phyloP scores from a whole-genome alignment of 805 yeast genomes.

The Candida loeiensis region DNA sequence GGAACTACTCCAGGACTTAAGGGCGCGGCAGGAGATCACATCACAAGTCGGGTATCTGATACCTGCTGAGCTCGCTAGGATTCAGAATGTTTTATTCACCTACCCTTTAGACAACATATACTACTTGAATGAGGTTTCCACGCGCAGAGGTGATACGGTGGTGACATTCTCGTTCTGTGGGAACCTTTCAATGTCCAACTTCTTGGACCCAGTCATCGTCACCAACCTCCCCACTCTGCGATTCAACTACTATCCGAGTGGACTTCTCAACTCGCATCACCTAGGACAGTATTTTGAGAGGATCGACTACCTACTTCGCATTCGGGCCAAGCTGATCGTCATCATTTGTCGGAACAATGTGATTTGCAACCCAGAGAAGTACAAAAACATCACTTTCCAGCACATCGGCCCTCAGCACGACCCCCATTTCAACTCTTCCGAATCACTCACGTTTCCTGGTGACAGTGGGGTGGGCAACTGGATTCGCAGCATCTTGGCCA shows the following conservation, averaged over 20 bases:
- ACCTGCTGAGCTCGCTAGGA: constrained; percentile 9
- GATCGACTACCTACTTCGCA: constrained; percentile 15
- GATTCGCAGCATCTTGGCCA: constrained; percentile 13
- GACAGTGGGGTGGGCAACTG: constrained; percentile 17
- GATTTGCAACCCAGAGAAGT: constrained; percentile 11
- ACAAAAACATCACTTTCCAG: constrained; percentile 15
- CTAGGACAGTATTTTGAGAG: constrained; percentile 16
- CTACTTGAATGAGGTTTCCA: constrained; percentile 20
- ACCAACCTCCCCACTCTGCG: constrained; percentile 7
- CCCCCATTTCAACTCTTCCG: constrained; percentile 9
- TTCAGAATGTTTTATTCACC: constrained; percentile 11
- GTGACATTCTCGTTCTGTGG: constrained; percentile 21
- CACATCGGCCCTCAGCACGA: constrained; percentile 15
- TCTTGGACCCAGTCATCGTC: constrained; percentile 22
- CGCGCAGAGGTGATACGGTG: constrained; percentile 13
- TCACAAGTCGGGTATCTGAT: background rate
- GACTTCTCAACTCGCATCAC: constrained; percentile 18
- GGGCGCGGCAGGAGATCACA: background rate
- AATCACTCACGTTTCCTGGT: constrained; percentile 11
- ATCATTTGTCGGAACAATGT: constrained; percentile 16
- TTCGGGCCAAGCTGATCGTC: constrained; percentile 12
- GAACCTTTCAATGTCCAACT: constrained; percentile 19
- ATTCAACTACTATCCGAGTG: constrained; percentile 16
- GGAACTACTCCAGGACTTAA: background rate
- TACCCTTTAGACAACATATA: constrained; percentile 16